phyloP scores from a whole-genome alignment of 202 grass and related monocot species.

The Musa balbisiana region DNA sequence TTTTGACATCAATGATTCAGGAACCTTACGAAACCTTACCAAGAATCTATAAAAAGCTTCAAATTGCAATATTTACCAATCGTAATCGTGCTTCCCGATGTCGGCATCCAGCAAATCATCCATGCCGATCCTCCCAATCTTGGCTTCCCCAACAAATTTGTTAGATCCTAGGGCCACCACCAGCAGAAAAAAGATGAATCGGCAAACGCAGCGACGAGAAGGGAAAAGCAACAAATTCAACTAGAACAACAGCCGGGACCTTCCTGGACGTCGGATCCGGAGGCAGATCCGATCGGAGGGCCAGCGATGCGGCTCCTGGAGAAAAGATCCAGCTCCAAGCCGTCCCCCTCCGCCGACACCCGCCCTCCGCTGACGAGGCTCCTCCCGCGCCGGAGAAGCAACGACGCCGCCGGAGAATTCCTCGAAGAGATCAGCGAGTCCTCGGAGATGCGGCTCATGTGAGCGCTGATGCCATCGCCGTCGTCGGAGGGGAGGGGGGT shows the following conservation, averaged over 20 bases:
- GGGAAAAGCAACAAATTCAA: not conserved
- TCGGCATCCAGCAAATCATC: slow-evolving; percentile 78
- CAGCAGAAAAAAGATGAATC: not conserved
- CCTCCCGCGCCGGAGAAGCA: not conserved
- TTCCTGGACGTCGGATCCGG: not conserved
- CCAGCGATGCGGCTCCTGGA: not conserved
- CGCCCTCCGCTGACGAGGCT: not conserved
- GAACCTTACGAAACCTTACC: slow-evolving; percentile 4
- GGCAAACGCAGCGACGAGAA: too few relatives aligned
- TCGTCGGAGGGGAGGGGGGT: too few relatives aligned
- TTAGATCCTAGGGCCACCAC: not conserved
- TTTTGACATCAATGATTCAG: not conserved
- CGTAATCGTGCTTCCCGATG: slow-evolving; percentile 96
- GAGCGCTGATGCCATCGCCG: not conserved
- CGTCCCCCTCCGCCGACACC: too few relatives aligned
- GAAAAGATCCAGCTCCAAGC: slow-evolving; percentile 14
- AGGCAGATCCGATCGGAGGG: not conserved
- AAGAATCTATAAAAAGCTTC: not conserved
- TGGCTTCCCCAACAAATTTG: not conserved
- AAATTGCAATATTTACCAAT: slow-evolving; percentile 54
- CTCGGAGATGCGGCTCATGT: not conserved
- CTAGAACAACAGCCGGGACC: not conserved
- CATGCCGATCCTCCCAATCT: slow-evolving; percentile 36
- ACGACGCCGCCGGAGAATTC: not conserved
- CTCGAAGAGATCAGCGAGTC: not conserved